phyloP scores from a whole-genome alignment of 169 alveolate genomes.

The Cryptosporidium ryanae region DNA sequence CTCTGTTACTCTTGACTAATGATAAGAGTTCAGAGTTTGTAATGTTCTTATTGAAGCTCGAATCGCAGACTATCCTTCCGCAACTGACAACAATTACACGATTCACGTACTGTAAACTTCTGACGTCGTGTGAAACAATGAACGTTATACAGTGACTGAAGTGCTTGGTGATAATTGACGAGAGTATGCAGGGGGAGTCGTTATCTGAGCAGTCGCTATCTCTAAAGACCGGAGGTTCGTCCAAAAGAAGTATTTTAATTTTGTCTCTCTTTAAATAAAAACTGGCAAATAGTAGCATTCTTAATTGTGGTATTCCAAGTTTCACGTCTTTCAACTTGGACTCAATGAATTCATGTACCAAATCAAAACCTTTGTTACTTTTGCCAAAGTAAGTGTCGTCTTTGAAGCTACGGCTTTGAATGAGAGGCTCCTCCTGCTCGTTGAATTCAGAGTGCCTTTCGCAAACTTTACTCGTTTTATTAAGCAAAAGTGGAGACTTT shows the following conservation, averaged over 20 bases:
- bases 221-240: constrained; percentile 70
- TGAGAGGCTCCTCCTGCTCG: background rate
- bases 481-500: background rate
- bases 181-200: constrained; percentile 21
- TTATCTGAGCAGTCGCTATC: background rate
- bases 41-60: background rate
- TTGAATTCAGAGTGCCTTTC: background rate
- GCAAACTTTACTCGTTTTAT: background rate
- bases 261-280: constrained; percentile 28
- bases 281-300: constrained; percentile 61
- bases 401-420: background rate
- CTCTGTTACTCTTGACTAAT: background rate
- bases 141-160: constrained; percentile 56
- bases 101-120: constrained; percentile 30
- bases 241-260: constrained; percentile 39
- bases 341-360: background rate
- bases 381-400: background rate
- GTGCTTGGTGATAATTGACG: constrained; percentile 21
- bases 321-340: background rate
- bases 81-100: constrained; percentile 30
- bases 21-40: constrained; percentile 22
- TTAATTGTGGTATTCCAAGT: constrained; percentile 40
- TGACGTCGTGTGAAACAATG: constrained; percentile 47
- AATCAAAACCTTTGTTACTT: background rate
- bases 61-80: constrained; percentile 23